Evolutionary conservation across 768 basidiomycete genomes (phyloP).

Genomic region (Termitomyces heimii): DNA sequence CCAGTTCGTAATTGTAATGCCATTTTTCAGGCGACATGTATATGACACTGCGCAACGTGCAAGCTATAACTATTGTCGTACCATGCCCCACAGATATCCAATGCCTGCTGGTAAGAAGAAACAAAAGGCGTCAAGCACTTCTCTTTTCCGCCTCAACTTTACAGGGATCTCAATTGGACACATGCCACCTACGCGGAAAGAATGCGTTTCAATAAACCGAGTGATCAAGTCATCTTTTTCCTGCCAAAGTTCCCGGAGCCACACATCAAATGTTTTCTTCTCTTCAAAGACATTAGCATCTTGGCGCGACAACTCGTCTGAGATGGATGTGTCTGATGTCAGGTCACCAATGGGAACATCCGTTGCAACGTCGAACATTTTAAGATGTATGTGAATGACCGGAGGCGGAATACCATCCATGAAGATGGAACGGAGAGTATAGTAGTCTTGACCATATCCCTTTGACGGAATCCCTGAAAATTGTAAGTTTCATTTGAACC

Average conservation of each 20-base stretch:
- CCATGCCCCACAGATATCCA: constrained; percentile 42
- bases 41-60: background rate
- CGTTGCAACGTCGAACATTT: constrained; percentile 62
- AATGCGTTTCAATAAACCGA: constrained; percentile 50
- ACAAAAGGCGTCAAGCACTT: constrained; percentile 63
- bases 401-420: constrained; percentile 78
- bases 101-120: constrained; percentile 58
- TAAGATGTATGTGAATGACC: constrained; percentile 79
- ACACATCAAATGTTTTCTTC: constrained; percentile 66
- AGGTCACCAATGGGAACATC: constrained; percentile 69
- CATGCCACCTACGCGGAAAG: constrained; percentile 29
- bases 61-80: constrained; percentile 19
- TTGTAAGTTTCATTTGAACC: background rate
- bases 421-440: constrained; percentile 88
- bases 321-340: constrained; percentile 22
- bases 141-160: constrained; percentile 43
- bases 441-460: constrained; percentile 83
- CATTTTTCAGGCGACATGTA: background rate
- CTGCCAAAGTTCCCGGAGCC: constrained; percentile 78
- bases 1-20: constrained; percentile 5
- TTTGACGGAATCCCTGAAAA: constrained; percentile 64
- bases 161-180: constrained; percentile 50
- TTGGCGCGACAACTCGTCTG: constrained; percentile 18
- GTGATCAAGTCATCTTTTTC: constrained; percentile 81
- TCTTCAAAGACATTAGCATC: constrained; percentile 56